phyloP scores from a whole-genome alignment of 1,284 basidiomycete genomes.

The Ceratobasidium sp. region DNA sequence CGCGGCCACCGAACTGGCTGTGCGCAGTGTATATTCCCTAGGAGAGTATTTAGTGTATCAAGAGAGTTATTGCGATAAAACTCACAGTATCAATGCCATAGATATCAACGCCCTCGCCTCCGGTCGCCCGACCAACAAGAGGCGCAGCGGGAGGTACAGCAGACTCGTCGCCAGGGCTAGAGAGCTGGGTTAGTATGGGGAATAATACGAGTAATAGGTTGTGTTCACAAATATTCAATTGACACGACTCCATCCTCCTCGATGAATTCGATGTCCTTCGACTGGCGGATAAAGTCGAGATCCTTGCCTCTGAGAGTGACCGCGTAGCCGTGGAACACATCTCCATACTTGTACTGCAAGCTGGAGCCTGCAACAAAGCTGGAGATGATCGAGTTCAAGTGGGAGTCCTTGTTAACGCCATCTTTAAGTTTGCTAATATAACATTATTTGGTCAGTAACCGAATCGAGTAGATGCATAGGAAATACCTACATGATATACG shows the following conservation, averaged over 20 bases:
- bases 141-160: not conserved
- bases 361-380: not conserved
- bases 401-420: not conserved
- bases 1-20: slow-evolving; percentile 22
- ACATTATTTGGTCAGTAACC: not conserved
- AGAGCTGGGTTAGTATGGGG: not conserved
- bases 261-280: slow-evolving; percentile 40
- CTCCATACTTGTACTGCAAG: slow-evolving; percentile 33
- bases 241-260: slow-evolving; percentile 27
- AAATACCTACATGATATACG: slow-evolving; percentile 21
- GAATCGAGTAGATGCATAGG: not conserved
- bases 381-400: not conserved
- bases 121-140: not conserved
- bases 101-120: slow-evolving; percentile 32
- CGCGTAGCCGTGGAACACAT: slow-evolving; percentile 41
- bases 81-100: slow-evolving; percentile 35
- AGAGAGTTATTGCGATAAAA: not conserved
- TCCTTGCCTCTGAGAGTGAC: slow-evolving; percentile 25
- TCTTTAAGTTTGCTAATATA: slow-evolving; percentile 15
- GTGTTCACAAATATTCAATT: not conserved
- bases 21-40: slow-evolving; percentile 30
- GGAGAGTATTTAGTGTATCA: not conserved
- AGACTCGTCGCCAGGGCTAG: not conserved
- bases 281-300: slow-evolving; percentile 28
- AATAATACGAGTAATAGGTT: not conserved